Evolutionary conservation across 176 grass and related monocot genomes (phyloP), one percentile per base, ranked within the genome.

Genomic region (Oropetium thomaeum): DNA sequence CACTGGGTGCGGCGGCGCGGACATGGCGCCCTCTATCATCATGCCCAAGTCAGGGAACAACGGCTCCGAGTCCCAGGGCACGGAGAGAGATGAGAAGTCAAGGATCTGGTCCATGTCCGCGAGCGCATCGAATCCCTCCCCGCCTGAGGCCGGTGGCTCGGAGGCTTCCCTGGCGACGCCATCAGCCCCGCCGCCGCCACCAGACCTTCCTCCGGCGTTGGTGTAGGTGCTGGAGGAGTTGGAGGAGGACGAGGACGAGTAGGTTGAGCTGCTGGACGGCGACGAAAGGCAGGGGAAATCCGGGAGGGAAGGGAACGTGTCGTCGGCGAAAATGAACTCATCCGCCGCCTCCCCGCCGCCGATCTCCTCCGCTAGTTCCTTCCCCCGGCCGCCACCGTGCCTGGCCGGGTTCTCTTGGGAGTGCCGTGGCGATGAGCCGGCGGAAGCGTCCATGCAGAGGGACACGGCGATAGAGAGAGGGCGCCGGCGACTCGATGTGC

Each of bases 211-310:
- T 2, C 16, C 45, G 17, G 61, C 62, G 77, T 73, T 69, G 28
- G 90, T 69, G 74, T 81, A 82, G 33, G 83, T 52, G 38, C 75
- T 62, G 28, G 84, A 89, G 8, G 85, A 83, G 66, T 83, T 93
- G 25, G 93, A 96, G 0, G 89, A 92, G 1, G 89, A 89, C 0
- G 88, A 85, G 0, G 90, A 97, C 5, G 88, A 91, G 44, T 79
- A 84, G 6, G 34, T 57, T 16, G 94, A 86, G 14, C 77, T 79
- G 14, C 77, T 79, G 23, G 88, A 83, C 52, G 86, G 90, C 5
- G 88, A 93, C 2, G 86, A 89, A 26, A 93, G 80, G 78, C 86
- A 92, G 5, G 81, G 84, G 78, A 97, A 97, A 58, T 93, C 81
- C 4, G 86, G 90, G 14, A 97, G 86, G 7, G 62, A 67, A 3